Evolutionary conservation across 768 basidiomycete species (phyloP).

Genomic region (Clathrus columnatus): DNA sequence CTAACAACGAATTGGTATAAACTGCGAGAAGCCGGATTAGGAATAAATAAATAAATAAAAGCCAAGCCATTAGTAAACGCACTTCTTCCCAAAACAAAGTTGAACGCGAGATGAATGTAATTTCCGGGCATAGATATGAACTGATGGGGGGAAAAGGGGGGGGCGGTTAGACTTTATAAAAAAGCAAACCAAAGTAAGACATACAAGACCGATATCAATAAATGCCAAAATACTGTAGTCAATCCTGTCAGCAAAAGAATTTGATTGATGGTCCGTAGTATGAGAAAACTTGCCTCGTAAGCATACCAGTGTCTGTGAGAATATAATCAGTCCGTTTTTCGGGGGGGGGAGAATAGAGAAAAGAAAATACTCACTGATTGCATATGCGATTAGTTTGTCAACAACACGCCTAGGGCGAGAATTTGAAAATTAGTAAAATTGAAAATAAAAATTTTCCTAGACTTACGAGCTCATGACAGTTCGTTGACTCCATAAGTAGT

Average conservation of each 20-base stretch:
- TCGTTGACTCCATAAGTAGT: slow-evolving; percentile 1
- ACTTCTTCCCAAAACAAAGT: slow-evolving; percentile 5
- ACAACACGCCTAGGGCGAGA: not conserved
- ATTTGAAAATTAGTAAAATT: not conserved
- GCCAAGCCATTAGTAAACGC: not conserved
- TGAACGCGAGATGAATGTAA: slow-evolving; percentile 7
- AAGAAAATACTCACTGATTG: slow-evolving; percentile 1
- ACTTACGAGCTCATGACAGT: slow-evolving; percentile 5
- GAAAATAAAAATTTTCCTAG: not conserved
- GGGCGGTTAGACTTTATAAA: not conserved
- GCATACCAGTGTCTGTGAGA: slow-evolving; percentile 4
- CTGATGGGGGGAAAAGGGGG: not conserved
- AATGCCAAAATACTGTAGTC: slow-evolving; percentile 3
- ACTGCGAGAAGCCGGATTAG: not conserved
- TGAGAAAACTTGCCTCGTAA: not conserved
- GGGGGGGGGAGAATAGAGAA: not conserved
- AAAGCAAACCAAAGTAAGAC: not conserved
- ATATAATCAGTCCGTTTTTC: not conserved
- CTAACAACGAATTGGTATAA: slow-evolving; percentile 3
- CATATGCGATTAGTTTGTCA: slow-evolving; percentile 2
- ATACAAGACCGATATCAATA: not conserved
- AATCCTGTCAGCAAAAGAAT: not conserved
- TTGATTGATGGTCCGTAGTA: not conserved
- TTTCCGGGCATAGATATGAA: slow-evolving; percentile 6
- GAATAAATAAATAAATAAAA: not conserved